Conservation (phyloP, 129 eudicot species). For the Logfia minima region DNA sequence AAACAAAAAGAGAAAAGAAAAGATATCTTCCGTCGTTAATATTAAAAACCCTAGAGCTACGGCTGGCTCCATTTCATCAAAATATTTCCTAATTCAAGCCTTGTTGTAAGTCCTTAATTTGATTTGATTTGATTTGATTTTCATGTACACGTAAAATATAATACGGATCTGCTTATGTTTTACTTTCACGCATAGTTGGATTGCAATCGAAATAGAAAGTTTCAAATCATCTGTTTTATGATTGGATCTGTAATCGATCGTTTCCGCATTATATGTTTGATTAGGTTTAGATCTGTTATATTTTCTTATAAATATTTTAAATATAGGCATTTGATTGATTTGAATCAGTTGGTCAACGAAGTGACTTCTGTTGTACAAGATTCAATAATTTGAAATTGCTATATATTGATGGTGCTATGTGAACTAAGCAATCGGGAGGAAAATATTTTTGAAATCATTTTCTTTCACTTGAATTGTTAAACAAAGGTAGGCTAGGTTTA, state of each 20-base stretch:
- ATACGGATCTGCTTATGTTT: neutral
- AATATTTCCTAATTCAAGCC: slow-evolving; percentile 9
- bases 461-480: too few relatives aligned
- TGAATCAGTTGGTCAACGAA: too few relatives aligned
- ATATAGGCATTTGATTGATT: neutral
- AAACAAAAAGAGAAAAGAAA: too few relatives aligned
- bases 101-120: slow-evolving; percentile 25
- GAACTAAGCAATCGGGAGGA: too few relatives aligned
- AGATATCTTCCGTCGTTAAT: neutral
- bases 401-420: too few relatives aligned
- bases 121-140: neutral
- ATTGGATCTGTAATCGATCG: slow-evolving; percentile 22
- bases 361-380: too few relatives aligned
- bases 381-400: too few relatives aligned
- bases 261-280: neutral
- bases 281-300: neutral
- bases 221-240: slow-evolving; percentile 11
- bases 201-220: slow-evolving; percentile 1
- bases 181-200: slow-evolving; percentile 6
- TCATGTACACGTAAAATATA: neutral
- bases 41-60: slow-evolving; percentile 24
- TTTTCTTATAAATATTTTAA: slow-evolving; percentile 4
- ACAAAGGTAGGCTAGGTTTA: too few relatives aligned
- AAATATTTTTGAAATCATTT: too few relatives aligned
- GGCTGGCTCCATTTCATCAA: neutral